Base-by-base conservation (phyloP, 176 grass and related monocot genomes). In the Melocanna baccifera region DNA sequence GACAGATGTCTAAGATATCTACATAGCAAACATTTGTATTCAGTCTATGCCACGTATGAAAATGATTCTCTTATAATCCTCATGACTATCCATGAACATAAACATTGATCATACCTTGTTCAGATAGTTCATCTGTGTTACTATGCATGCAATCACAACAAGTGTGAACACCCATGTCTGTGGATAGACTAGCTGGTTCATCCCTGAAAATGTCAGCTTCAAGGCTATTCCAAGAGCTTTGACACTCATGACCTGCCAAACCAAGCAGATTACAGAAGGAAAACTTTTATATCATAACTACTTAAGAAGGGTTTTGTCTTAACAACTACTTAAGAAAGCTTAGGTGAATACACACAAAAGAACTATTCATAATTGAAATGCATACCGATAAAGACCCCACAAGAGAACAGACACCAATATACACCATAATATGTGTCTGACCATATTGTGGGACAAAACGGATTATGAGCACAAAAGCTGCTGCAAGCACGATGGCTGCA, bases 201-300 rank as follows among this genome's bases (percentile, higher is more conserved):
- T 90, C 74, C 95, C 95, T 0, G 92, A 95, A 95, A 98, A 98
- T 22, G 95, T 98, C 58, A 98, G 73, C 68, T 98, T 98, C 79
- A 98, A 89, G 67, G 92, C 95, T 73, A 98, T 95, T 82, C 95
- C 95, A 63, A 98, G 95, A 64, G 95, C 95, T 93, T 98, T 93
- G 77, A 98, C 91, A 73, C 95, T 98, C 95, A 98, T 98, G 81
- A 98, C 95, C 95, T 98, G 87, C 80, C 58, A 84, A 80, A 81
- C 83, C 26, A 29, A 89, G 41, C 8, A 80, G n/a, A 88, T 76
- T 7, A 10, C 9, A 50, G 45, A 32, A 48, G 18, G 9, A 48
- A 62, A 87, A 50, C 19, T 67, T 20, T 51, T 62, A 41, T 14
- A 75, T 18, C 40, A 73, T 9, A 37, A 62, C 42, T 14, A 69